Base-by-base conservation (phyloP, 2,329 filamentous ascomycete species). In the Aspergillus neoniger region DNA sequence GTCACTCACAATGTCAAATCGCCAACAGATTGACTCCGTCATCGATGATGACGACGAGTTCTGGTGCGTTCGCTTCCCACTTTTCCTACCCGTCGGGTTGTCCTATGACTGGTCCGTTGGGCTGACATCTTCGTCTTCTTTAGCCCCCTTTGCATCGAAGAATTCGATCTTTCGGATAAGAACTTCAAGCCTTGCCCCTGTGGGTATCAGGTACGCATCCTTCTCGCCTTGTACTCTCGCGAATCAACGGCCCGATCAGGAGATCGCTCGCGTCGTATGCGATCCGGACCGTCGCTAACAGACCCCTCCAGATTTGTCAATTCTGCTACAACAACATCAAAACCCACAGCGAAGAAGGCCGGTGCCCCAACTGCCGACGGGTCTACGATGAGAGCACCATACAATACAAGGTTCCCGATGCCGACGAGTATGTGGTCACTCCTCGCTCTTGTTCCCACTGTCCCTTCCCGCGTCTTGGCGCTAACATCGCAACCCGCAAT, bases 311-410 rank as follows among this genome's bases (percentile, higher is more conserved):
- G 93, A 94, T 99, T 76, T 99, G 95, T 79, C 96, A 99, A 82
- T 99, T 99, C 80, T 99, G 95, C 81, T 99, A 94, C 82, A 97
- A 99, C 80, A 99, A 98, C 76, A 96, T 99, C 76, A 96, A 96
- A 80, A 96, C 91, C 70, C 97, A 97, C 71, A 92, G 96, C 63
- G 79, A 81, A 85, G 98, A 97, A 74, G 93, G 94, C 38, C 85
- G 97, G 60, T 99, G 95, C 77, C 95, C 95, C n/a, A 96, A 96
- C 68, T 99, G 95, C 76, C 88, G 95, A 78, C 86, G 95, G 75
- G 90, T 92, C 5, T 99, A 99, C 77, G 92, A 97, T 76, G 96
- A 99, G 69, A 94, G 94, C 76, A 96, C 92, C 30, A 98, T 99
- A 75, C 88, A 97, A 78, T 99, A 92, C 86, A 96, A 96, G 79